Percentiles rank a stretch among this genome's conserved stretches.
Evolutionary conservation across 768 basidiomycete genomes (phyloP).

Genomic region (Gloeopeniophorella convolvens): DNA sequence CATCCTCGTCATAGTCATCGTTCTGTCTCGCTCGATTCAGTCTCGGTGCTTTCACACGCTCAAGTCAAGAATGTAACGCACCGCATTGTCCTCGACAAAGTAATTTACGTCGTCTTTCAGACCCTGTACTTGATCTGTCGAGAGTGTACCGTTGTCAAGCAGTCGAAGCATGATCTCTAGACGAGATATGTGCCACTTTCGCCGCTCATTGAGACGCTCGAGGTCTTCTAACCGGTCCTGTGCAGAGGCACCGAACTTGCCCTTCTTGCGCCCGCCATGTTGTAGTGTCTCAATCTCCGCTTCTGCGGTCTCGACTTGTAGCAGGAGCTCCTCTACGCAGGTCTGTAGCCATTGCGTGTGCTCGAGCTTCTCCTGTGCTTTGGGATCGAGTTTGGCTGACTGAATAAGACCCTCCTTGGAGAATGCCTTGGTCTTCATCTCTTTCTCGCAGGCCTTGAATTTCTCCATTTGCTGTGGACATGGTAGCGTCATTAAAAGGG

Average conservation of each 20-base stretch:
- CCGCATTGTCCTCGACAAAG: constrained; percentile 93
- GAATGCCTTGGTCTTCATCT: constrained; percentile 99
- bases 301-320: constrained; percentile 91
- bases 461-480: constrained; percentile 96
- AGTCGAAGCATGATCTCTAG: constrained; percentile 90
- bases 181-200: constrained; percentile 91
- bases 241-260: constrained; percentile 56
- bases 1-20: constrained; percentile 95
- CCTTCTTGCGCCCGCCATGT: constrained; percentile 74
- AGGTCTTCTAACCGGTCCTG: constrained; percentile 76
- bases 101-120: constrained; percentile 94
- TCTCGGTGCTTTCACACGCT: not conserved
- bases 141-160: constrained; percentile 87
- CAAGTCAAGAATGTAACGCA: constrained; percentile 37
- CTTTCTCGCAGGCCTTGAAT: constrained; percentile 99
- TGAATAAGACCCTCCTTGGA: constrained; percentile 97
- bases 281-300: constrained; percentile 89
- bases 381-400: constrained; percentile 91
- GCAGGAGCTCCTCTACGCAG: constrained; percentile 85
- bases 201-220: constrained; percentile 84
- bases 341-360: constrained; percentile 79
- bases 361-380: constrained; percentile 94
- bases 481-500: constrained; percentile 22
- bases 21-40: constrained; percentile 46
- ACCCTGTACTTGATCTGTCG: constrained; percentile 69